Percentiles rank a stretch among this genome's conserved stretches.
phyloP scores from a whole-genome alignment of 2,329 filamentous ascomycete species.

The Escovopsis sp. region DNA sequence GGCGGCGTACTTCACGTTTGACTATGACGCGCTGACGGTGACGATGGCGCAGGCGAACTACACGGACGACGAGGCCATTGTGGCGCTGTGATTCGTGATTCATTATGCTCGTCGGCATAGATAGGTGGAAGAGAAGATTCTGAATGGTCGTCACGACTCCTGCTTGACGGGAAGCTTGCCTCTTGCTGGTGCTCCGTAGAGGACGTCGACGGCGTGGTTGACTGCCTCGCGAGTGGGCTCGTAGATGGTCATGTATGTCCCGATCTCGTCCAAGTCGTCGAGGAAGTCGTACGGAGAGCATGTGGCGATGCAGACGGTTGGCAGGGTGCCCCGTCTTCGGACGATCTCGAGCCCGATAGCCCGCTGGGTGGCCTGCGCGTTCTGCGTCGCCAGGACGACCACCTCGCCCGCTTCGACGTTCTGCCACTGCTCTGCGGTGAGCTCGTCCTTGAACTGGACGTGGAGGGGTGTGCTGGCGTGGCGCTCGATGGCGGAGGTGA shows the following conservation, averaged over 20 bases:
- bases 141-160: background rate
- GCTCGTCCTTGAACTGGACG: background rate
- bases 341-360: slow-evolving; percentile 10
- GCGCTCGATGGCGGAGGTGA: no score
- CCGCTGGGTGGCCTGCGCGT: slow-evolving; percentile 12
- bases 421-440: slow-evolving; percentile 9
- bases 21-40: slow-evolving; percentile 6
- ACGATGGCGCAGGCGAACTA: slow-evolving; percentile 6
- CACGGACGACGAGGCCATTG: slow-evolving; percentile 4
- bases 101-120: no score
- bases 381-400: slow-evolving; percentile 13
- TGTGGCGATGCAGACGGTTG: slow-evolving; percentile 11
- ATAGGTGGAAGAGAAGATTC: no score
- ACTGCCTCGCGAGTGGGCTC: slow-evolving; percentile 15
- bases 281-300: slow-evolving; percentile 15
- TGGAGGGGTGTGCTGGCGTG: slow-evolving; percentile 4
- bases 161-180: slow-evolving; percentile 9
- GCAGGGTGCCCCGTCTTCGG: slow-evolving; percentile 4
- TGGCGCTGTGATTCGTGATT: slow-evolving; percentile 3
- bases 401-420: slow-evolving; percentile 10
- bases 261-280: slow-evolving; percentile 7
- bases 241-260: slow-evolving; percentile 12
- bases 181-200: slow-evolving; percentile 9
- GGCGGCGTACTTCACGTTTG: slow-evolving; percentile 6
- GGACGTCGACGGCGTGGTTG: slow-evolving; percentile 8